Evolutionary conservation across 2,329 filamentous ascomycete genomes (phyloP).

Genomic region (Arthrobotrys pseudoclavata): DNA sequence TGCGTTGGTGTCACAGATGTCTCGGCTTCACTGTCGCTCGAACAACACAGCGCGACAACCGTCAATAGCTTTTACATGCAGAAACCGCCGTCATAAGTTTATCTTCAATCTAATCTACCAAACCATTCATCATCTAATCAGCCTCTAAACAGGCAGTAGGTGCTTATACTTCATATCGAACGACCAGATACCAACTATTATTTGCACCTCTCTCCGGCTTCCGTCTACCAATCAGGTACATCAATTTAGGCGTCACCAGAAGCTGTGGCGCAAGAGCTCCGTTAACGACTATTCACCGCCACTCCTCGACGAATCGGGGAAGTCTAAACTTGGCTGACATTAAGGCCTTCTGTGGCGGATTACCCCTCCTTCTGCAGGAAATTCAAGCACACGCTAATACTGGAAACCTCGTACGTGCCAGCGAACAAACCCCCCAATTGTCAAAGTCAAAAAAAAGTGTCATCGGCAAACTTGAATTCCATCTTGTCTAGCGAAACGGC

Average conservation of each 20-base stretch:
- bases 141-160: background rate
- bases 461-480: constrained; percentile 51
- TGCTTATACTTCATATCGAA: background rate
- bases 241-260: constrained; percentile 24
- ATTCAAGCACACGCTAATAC: constrained; percentile 51
- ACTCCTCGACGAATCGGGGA: constrained; percentile 27
- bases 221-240: constrained; percentile 21
- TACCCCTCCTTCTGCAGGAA: constrained; percentile 60
- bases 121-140: constrained; percentile 5
- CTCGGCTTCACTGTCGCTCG: background rate
- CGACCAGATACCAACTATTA: background rate
- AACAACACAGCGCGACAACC: background rate
- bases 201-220: background rate
- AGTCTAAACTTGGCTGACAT: constrained; percentile 48
- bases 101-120: background rate
- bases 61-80: background rate
- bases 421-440: constrained; percentile 46
- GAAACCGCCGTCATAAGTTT: too few relatives aligned
- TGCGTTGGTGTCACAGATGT: constrained; percentile 43
- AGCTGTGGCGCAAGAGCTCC: constrained; percentile 42
- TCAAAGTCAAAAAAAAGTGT: constrained; percentile 39
- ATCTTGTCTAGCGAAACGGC: constrained; percentile 37
- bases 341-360: constrained; percentile 52
- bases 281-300: constrained; percentile 21
- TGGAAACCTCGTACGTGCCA: constrained; percentile 40